phyloP scores from a whole-genome alignment of 257 asterid genomes.

The Prunella vulgaris region DNA sequence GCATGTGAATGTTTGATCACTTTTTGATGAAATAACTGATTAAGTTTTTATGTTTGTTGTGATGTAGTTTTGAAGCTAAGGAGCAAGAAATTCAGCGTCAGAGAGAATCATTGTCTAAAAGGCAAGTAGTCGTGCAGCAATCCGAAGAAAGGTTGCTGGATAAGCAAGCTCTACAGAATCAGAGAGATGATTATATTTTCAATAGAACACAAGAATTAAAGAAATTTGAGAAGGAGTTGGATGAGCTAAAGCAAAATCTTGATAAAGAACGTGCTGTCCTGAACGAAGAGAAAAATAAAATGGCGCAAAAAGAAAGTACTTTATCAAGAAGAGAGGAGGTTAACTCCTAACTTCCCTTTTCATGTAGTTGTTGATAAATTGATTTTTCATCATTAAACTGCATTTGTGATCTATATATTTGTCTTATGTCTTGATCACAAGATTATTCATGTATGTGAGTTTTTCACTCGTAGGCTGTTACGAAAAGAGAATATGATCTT shows the following conservation, averaged over 20 bases:
- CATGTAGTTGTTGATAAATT: constrained; percentile 9
- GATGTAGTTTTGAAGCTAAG: constrained; percentile 71
- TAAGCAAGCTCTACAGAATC: constrained; percentile 75
- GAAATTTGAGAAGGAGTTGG: constrained; percentile 63
- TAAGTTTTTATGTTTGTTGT: constrained; percentile 13
- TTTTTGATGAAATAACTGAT: background rate
- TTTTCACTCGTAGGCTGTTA: constrained; percentile 43
- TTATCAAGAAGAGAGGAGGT: constrained; percentile 88
- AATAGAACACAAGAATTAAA: constrained; percentile 61
- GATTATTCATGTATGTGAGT: constrained; percentile 14
- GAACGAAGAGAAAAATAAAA: constrained; percentile 44
- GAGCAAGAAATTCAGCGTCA: constrained; percentile 77
- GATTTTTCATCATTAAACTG: constrained; percentile 11
- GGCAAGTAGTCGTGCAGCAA: constrained; percentile 72
- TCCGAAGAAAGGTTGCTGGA: constrained; percentile 74
- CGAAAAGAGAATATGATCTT: constrained; percentile 52
- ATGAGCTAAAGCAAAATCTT: constrained; percentile 40
- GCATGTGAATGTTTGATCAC: background rate
- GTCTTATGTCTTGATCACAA: background rate
- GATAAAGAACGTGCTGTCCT: constrained; percentile 51
- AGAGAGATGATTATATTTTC: constrained; percentile 72
- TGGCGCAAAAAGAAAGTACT: constrained; percentile 51
- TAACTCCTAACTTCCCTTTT: constrained; percentile 9
- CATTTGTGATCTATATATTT: background rate
- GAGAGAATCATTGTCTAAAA: constrained; percentile 67